A percentile compares a stretch with the other conserved stretches of the same genome.
These are phyloP conservation scores for Phellopilus nigrolimitatus DNA, from an alignment of 1,284 basidiomycete genomes.

Conservation along the genomic window DNA sequence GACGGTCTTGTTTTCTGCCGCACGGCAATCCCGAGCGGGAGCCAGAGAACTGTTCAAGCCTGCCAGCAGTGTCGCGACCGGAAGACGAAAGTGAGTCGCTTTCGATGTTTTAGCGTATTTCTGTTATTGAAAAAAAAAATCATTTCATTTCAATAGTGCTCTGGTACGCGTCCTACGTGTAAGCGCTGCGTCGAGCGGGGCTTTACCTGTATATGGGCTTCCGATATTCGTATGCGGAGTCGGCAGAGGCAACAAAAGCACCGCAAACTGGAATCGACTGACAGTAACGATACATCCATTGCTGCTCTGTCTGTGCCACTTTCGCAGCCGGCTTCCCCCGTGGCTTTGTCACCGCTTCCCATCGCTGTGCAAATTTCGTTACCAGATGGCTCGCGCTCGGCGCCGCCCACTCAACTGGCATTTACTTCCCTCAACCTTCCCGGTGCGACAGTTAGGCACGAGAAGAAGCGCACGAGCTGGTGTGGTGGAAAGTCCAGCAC, in stretches of 20 bases:
- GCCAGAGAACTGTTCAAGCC: conserved; percentile 49
- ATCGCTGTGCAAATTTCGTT: not conserved
- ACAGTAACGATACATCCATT: not conserved
- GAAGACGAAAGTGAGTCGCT: conserved; percentile 48
- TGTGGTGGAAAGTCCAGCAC: not conserved
- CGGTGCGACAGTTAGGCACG: not conserved
- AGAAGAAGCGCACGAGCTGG: conserved; percentile 8
- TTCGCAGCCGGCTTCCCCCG: not conserved
- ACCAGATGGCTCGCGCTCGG: not conserved
- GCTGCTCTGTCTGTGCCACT: too few species aligned
- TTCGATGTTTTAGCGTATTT: not conserved
- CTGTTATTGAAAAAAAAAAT: conserved; percentile 1
- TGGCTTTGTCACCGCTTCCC: not conserved
- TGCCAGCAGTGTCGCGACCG: conserved; percentile 54
- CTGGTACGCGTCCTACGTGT: conserved; percentile 47
- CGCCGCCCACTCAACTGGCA: conserved; percentile 6
- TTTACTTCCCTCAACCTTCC: conserved; percentile 4
- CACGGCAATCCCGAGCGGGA: conserved; percentile 27
- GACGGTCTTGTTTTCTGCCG: conserved; percentile 20
- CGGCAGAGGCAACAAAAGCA: conserved; percentile 19
- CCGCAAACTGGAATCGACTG: conserved; percentile 1
- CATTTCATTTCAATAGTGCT: conserved; percentile 39
- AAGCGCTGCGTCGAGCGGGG: conserved; percentile 43
- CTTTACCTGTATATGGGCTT: conserved; percentile 44
- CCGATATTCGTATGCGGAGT: conserved; percentile 35